Evolutionary conservation across 2,329 filamentous ascomycete species (phyloP), one percentile per base, ranked within the genome.

Genomic region (Fusarium longipes): DNA sequence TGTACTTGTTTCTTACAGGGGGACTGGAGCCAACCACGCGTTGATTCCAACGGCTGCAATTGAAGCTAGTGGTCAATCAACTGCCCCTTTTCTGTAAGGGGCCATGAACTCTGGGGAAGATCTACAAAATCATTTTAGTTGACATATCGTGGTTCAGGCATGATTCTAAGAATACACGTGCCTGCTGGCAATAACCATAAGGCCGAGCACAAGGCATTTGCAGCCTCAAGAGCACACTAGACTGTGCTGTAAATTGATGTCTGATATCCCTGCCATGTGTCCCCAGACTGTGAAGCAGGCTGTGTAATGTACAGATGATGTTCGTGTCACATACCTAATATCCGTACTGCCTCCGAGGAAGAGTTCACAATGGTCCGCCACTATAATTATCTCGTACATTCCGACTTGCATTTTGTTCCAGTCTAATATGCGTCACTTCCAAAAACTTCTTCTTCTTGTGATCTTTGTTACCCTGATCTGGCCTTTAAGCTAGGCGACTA

Each of bases 51-150:
- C 52, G 39, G 29, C 22, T 40, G 51, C 15, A 20, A 53, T 27
- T 52, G n/a, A 43, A 49, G 40, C 57, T 49, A 50, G 55, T 39
- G n/a, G 57, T 45, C 29, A 52, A 33, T 30, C 12, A 24, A 52
- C 33, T 33, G 38, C 57, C 57, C 57, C 57, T 57, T 66, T 58
- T 35, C 44, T 38, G 27, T 17, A 29, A 65, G 38, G 39, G 48
- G 32, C n/a, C 14, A 32, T 12, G 48, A 52, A 66, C 32, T 57
- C 62, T 27, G 63, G 63, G 56, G 62, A 65, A 65, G 62, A 57
- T 65, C 53, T 48, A 54, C 55, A 29, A 12, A 18, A 32, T n/a
- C 22, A 47, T 25, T 22, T 36, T 48, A 36, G 45, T 48, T 7
- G 14, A 48, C 15, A 14, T 25, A 11, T 48, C 32, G n/a, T 11